These are phyloP conservation scores for Populus simonii DNA, from an alignment of 345 rosid genomes.

Conservation along the genomic window DNA sequence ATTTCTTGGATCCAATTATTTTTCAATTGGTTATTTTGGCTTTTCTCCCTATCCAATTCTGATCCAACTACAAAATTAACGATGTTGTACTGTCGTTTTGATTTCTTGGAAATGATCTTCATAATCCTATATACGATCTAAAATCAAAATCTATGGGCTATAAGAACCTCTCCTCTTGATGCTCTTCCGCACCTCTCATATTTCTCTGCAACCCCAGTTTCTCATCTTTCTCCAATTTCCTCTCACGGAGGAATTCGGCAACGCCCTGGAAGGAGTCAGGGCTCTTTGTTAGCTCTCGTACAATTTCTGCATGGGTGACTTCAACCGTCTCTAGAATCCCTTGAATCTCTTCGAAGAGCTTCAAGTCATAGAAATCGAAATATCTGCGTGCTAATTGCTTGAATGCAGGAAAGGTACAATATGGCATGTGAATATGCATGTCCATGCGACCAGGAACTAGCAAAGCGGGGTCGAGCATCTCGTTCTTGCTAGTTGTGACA, in stretches of 20 bases:
- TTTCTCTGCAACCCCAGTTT: not conserved
- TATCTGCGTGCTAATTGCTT: constrained; percentile 21
- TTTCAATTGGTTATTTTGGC: not conserved
- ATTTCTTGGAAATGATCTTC: too few species aligned
- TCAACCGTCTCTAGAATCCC: not conserved
- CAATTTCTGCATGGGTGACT: not conserved
- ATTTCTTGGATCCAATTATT: not conserved
- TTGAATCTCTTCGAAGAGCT: constrained; percentile 7
- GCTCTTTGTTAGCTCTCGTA: not conserved
- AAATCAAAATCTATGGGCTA: too few species aligned
- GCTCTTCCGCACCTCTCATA: not conserved
- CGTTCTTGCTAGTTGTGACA: not conserved
- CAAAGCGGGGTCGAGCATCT: not conserved
- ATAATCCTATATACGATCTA: too few species aligned
- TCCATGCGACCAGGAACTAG: constrained; percentile 29
- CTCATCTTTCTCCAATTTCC: not conserved
- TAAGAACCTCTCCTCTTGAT: too few species aligned
- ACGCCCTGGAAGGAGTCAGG: not conserved
- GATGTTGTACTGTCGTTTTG: too few species aligned
- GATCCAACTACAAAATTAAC: too few species aligned
- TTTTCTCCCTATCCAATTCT: too few species aligned
- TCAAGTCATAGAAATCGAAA: not conserved
- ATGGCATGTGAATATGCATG: constrained; percentile 19
- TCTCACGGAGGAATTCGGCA: not conserved
- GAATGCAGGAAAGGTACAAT: constrained; percentile 21